These are phyloP conservation scores for Hippophae rhamnoides DNA, from an alignment of 306 rosid species.

Conservation along the genomic window DNA sequence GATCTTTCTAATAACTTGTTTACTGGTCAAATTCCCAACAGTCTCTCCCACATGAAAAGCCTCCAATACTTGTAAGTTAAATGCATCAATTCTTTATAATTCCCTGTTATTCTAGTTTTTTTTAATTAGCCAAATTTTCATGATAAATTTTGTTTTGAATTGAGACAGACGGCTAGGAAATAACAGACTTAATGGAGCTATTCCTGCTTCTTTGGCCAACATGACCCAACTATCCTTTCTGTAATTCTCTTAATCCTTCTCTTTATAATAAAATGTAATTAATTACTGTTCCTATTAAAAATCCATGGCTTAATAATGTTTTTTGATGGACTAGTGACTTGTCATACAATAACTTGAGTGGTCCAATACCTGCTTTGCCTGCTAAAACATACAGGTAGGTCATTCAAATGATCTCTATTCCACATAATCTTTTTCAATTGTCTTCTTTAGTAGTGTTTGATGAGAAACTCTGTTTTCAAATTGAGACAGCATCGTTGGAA, in stretches of 20 bases:
- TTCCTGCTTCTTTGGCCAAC: constrained; percentile 78
- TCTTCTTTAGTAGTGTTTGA: neutral
- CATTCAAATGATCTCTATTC: constrained; percentile 3
- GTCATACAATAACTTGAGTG: constrained; percentile 74
- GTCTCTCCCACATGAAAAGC: constrained; percentile 52
- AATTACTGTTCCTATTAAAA: neutral
- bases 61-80: constrained; percentile 71
- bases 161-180: constrained; percentile 72
- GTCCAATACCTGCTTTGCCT: constrained; percentile 59
- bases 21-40: constrained; percentile 58
- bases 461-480: constrained; percentile 5
- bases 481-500: constrained; percentile 63
- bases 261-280: neutral
- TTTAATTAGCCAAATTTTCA: neutral
- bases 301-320: neutral
- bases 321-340: constrained; percentile 53
- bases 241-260: constrained; percentile 38
- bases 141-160: constrained; percentile 13
- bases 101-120: neutral
- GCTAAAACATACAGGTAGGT: constrained; percentile 81
- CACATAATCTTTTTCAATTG: neutral
- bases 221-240: constrained; percentile 62
- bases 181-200: constrained; percentile 60
- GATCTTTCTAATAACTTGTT: constrained; percentile 83
- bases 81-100: neutral